phyloP scores from a whole-genome alignment of 345 rosid species.

The Draba incana region DNA sequence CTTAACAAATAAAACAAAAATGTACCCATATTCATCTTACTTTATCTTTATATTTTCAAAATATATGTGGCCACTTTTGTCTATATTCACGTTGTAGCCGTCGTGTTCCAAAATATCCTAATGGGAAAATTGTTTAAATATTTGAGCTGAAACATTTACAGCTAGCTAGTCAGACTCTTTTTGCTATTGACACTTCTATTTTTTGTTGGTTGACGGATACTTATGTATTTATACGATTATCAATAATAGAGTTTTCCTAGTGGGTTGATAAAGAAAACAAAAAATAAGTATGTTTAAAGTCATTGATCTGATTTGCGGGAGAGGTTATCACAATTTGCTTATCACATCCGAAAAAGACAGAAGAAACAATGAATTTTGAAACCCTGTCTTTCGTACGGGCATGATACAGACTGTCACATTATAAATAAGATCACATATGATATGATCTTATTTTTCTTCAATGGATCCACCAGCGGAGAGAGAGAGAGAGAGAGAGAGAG shows the following conservation, averaged over 20 bases:
- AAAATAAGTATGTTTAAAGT: background rate
- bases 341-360: conserved; percentile 38
- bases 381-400: conserved; percentile 11
- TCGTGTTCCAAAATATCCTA: background rate
- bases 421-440: background rate
- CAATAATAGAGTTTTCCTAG: too few relatives aligned
- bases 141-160: background rate
- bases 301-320: conserved; percentile 32
- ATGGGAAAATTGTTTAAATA: background rate
- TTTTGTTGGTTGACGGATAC: too few relatives aligned
- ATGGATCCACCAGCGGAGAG: conserved; percentile 16
- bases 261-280: too few relatives aligned
- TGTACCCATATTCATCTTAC: background rate
- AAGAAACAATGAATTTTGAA: conserved; percentile 8
- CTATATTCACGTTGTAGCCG: background rate
- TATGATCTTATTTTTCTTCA: background rate
- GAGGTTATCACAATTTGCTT: conserved; percentile 37
- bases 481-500: background rate
- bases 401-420: conserved; percentile 19
- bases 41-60: background rate
- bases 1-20: background rate
- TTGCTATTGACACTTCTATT: too few relatives aligned
- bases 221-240: too few relatives aligned
- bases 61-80: background rate
- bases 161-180: background rate